Base-by-base conservation (phyloP, 164 flowering plant species). In the Echeveria elegans region DNA sequence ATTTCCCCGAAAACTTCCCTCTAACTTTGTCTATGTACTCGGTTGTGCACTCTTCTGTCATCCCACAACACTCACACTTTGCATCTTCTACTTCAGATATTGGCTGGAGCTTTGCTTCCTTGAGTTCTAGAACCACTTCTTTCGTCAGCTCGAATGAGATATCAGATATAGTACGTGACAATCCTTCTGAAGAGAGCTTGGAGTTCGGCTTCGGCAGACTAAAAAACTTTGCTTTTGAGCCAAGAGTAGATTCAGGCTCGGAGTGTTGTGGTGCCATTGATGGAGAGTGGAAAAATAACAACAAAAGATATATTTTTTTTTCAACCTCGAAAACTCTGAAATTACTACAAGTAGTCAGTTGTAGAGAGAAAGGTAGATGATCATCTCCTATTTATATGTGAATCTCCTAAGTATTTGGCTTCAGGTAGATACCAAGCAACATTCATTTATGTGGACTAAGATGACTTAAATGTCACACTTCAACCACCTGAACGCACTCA, bases 51-150 rank as follows among this genome's bases (percentile, higher is more conserved):
- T 88, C 92, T 70, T 91, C 96, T 5, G 69, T 72, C 86, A 88
- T 77, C 29, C 88, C 91, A 37, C 96, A 91, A 59, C 97, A 91
- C 82, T 91, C 96, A 64, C 97, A 91, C 70, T 78, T 81, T 4
- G 89, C 93, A n/a, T 80, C 80, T 64, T 84, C 90, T 0, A 85
- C 82, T 71, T 88, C 94, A 0, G 85, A 73, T 28, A 82, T 74
- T 0, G 80, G 37, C 0, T 77, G 68, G n/a, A 80, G 78, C 23
- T 69, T 50, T 1, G 31, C 10, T 11, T 1, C 63, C 10, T 30
- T 65, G 11, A 50, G 28, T 9, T 45, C 36, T 28, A 60, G 37
- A 29, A 32, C 64, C 37, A 38, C 69, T 61, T 80, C 77, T 66
- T 69, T 74, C 45, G 19, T 75, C 21, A 75, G 69, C 48, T 80